Conservation (phyloP, 495 filamentous ascomycete genomes). For the Penicillium soppii region DNA sequence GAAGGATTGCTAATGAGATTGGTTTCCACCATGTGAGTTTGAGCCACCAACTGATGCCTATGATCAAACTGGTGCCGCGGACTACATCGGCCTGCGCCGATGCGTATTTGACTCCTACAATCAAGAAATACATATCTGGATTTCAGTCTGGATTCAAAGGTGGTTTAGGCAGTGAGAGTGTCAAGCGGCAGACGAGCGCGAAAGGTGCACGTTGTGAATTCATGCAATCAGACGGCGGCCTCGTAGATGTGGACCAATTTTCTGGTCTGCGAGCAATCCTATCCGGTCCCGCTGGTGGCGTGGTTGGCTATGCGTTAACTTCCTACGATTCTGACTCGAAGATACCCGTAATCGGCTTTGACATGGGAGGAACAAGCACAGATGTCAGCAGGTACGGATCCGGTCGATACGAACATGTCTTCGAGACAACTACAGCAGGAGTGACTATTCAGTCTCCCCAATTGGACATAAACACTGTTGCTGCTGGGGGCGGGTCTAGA, state of each 20-base stretch:
- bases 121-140: slow-evolving; percentile 82
- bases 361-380: slow-evolving; percentile 91
- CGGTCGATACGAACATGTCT: slow-evolving; percentile 88
- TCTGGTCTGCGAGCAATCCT: slow-evolving; percentile 52
- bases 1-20: slow-evolving; percentile 26
- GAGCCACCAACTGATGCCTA: slow-evolving; percentile 66
- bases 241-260: slow-evolving; percentile 47
- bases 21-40: slow-evolving; percentile 53
- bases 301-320: slow-evolving; percentile 87
- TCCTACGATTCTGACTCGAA: slow-evolving; percentile 77
- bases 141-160: slow-evolving; percentile 67
- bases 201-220: slow-evolving; percentile 52
- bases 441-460: slow-evolving; percentile 92
- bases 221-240: slow-evolving; percentile 51
- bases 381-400: slow-evolving; percentile 75
- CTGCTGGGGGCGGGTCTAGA: slow-evolving; percentile 84
- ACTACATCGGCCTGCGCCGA: slow-evolving; percentile 88
- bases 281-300: slow-evolving; percentile 60
- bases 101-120: slow-evolving; percentile 88
- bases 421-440: slow-evolving; percentile 91
- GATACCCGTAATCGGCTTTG: slow-evolving; percentile 88
- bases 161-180: slow-evolving; percentile 28
- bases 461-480: slow-evolving; percentile 93
- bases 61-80: slow-evolving; percentile 67
- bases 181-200: slow-evolving; percentile 16